A percentile compares a stretch with the other conserved stretches of the same genome.
These are phyloP conservation scores for Acarospora socialis DNA, from an alignment of 2,329 filamentous ascomycete species.

Conservation along the genomic window DNA sequence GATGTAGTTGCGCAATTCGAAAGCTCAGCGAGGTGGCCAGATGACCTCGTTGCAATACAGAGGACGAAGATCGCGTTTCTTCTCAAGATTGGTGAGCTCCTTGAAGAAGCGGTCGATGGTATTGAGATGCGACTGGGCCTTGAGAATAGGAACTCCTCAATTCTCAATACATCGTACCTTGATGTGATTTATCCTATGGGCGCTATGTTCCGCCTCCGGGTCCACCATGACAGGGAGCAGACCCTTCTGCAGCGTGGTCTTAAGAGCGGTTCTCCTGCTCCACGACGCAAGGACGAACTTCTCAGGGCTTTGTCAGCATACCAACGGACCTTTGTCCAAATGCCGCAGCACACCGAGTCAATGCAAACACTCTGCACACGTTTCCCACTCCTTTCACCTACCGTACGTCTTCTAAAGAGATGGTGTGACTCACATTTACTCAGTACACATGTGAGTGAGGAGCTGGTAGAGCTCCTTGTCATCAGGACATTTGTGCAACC, in stretches of 20 bases:
- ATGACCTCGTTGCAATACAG: constrained; percentile 81
- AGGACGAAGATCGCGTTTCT: constrained; percentile 85
- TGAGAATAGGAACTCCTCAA: constrained; percentile 55
- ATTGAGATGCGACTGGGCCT: constrained; percentile 61
- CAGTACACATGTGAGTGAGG: constrained; percentile 57
- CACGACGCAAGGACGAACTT: constrained; percentile 51
- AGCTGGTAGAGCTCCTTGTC: constrained; percentile 73
- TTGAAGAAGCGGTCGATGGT: constrained; percentile 45
- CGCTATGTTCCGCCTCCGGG: constrained; percentile 66
- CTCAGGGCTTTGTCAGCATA: constrained; percentile 55
- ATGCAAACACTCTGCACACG: constrained; percentile 68
- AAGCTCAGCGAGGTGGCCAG: constrained; percentile 83
- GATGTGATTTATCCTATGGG: constrained; percentile 64
- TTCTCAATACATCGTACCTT: constrained; percentile 66
- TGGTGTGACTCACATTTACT: constrained; percentile 85
- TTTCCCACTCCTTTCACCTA: constrained; percentile 62
- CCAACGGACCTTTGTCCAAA: constrained; percentile 55
- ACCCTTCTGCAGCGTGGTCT: constrained; percentile 63
- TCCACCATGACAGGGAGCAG: constrained; percentile 80
- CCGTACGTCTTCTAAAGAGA: constrained; percentile 71
- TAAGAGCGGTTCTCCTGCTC: constrained; percentile 56
- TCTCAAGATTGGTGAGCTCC: constrained; percentile 54
- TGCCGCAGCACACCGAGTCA: constrained; percentile 68
- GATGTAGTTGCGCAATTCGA: constrained; percentile 84
- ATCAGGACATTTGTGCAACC: constrained; percentile 66